Evolutionary conservation across 2,329 filamentous ascomycete species (phyloP).

Genomic region (Diaporthe citrichinensis): DNA sequence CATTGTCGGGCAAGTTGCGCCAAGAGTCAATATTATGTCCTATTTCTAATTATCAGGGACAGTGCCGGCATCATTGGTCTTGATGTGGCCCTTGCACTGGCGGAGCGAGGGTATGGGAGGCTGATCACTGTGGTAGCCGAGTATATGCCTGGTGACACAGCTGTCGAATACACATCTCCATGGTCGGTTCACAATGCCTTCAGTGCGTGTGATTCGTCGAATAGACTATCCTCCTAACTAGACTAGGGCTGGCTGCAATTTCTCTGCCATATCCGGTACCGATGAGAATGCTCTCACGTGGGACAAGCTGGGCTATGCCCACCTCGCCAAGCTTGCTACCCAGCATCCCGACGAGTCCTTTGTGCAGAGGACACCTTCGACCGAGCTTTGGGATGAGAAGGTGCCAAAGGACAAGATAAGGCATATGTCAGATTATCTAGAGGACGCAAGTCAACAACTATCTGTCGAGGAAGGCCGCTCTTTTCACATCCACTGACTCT

Average conservation of each 20-base stretch:
- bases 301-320: neutral
- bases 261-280: neutral
- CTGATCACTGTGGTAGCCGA: neutral
- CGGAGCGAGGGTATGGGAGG: neutral
- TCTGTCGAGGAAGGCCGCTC: neutral
- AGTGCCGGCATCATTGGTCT: constrained; percentile 2
- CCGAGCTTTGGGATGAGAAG: neutral
- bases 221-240: neutral
- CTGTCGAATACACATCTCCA: neutral
- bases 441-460: neutral
- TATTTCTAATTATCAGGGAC: neutral
- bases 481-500: neutral
- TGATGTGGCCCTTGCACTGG: neutral
- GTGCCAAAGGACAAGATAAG: neutral
- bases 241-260: neutral
- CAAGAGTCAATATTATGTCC: neutral
- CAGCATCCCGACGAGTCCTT: neutral
- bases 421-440: neutral
- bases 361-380: neutral
- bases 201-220: neutral
- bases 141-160: neutral
- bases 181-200: neutral
- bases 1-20: neutral
- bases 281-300: neutral
- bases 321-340: neutral